Base-by-base conservation (phyloP, 352 stramenopile genomes). In the Phytophthora megakarya region DNA sequence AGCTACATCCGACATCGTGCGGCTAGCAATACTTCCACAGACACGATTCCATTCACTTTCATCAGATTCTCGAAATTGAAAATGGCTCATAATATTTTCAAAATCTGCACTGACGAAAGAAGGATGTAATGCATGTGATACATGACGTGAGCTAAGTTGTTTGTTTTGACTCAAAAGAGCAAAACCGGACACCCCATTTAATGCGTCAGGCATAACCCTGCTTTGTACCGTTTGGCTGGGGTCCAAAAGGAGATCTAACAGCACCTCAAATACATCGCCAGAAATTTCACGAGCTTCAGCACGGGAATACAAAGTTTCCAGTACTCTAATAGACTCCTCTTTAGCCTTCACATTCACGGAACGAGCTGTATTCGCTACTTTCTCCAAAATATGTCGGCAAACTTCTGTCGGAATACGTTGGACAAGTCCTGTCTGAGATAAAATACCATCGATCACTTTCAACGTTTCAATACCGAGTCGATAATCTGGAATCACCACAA, bases 51-150 rank as follows among this genome's bases (percentile, higher is more conserved):
- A 89, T 28, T 80, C 73, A 22, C 40, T 50, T 59, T 47, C 49
- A 26, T 73, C 43, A 40, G 39, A 68, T 26, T 78, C 65, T 33
- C 57, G 52, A 13, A 53, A 62, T 19, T 67, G 61, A 16, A 89
- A 61, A 22, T 76, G 57, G 32, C 40, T 46, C 32, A 85, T 54
- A 50, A 89, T 70, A 43, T 42, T 67, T 49, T 82, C 73, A 65
- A 89, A 87, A 56, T 85, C 80, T 9, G 67, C 44, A 15, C 44
- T 50, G 23, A 64, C 58, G 39, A 89, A 89, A n/a, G 70, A 67
- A 52, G 53, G 22, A 18, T 71, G 48, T 30, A 78, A 42, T 28
- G 47, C 1, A 25, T 63, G 66, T 11, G 28, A 51, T 54, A 28
- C 21, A 15, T 67, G 28, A 13, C n/a, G 38, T 45, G 37, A 33